phyloP scores from a whole-genome alignment of 1,284 basidiomycete genomes.

The Puccinia triticina region DNA sequence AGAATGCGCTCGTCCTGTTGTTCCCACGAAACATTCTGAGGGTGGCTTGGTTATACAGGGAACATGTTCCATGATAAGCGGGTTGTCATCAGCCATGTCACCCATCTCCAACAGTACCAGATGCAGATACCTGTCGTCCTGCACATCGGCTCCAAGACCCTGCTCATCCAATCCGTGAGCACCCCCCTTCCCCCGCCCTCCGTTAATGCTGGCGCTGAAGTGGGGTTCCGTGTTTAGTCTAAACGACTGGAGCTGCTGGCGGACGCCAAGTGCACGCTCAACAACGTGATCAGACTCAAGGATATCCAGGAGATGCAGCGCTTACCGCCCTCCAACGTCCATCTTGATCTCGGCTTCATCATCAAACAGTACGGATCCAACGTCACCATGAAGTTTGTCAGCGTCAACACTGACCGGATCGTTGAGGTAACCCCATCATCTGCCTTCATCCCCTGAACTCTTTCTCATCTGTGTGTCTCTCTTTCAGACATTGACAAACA shows the following conservation, averaged over 20 bases:
- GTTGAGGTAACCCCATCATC: conserved; percentile 49
- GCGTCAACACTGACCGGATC: conserved; percentile 50
- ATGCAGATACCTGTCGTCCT: conserved; percentile 53
- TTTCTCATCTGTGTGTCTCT: neutral
- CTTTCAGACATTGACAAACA: conserved; percentile 25
- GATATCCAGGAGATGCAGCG: conserved; percentile 70
- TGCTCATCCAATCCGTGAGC: conserved; percentile 60
- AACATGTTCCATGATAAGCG: conserved; percentile 50
- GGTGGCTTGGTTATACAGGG: conserved; percentile 32
- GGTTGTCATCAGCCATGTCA: conserved; percentile 52
- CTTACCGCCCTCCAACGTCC: conserved; percentile 63
- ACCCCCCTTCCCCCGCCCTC: neutral
- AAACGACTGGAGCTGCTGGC: conserved; percentile 52
- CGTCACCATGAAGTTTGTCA: conserved; percentile 43
- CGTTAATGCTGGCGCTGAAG: neutral
- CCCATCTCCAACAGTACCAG: conserved; percentile 52
- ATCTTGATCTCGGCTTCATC: conserved; percentile 45
- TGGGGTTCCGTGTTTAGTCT: conserved; percentile 20
- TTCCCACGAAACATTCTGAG: neutral
- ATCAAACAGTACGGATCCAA: conserved; percentile 47
- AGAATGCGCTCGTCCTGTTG: too few species aligned
- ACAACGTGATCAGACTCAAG: conserved; percentile 63
- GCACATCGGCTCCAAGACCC: conserved; percentile 50
- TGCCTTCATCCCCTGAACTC: too few species aligned
- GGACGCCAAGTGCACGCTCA: conserved; percentile 56